A percentile compares a stretch with the other conserved stretches of the same genome.
phyloP scores from a whole-genome alignment of 2,329 filamentous ascomycete species.

The Stachybotrys chartarum region DNA sequence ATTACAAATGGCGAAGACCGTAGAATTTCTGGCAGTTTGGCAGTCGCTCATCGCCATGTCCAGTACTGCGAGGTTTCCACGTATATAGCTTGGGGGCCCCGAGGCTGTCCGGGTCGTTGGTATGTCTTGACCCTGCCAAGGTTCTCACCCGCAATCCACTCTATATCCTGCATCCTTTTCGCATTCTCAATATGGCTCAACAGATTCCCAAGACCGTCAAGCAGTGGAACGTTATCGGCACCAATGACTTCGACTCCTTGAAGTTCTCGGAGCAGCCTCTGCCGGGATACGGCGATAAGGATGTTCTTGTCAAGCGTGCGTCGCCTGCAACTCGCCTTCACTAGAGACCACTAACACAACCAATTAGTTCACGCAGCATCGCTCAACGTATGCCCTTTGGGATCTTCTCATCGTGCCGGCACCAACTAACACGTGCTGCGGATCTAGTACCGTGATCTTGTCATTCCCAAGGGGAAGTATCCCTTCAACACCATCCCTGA shows the following conservation, averaged over 20 bases:
- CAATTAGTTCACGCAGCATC: conserved; percentile 38
- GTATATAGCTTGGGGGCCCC: not conserved
- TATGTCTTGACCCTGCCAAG: not conserved
- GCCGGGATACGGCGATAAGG: conserved; percentile 58
- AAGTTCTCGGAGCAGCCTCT: conserved; percentile 47
- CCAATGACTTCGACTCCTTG: conserved; percentile 51
- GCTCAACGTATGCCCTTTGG: conserved; percentile 32
- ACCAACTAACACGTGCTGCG: not conserved
- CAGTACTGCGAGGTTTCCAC: not conserved
- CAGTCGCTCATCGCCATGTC: not conserved
- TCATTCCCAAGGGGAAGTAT: conserved; percentile 42
- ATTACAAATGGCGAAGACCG: not conserved
- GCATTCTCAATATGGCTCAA: conserved; percentile 13
- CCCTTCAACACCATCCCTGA: conserved; percentile 33
- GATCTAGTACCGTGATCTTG: conserved; percentile 40
- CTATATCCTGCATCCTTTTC: conserved; percentile 1
- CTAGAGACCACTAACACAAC: not conserved
- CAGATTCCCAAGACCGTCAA: conserved; percentile 35
- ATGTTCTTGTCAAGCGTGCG: conserved; percentile 60
- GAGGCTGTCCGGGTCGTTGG: not conserved
- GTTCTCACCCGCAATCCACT: not conserved
- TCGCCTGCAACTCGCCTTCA: not conserved
- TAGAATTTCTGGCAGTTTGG: not conserved
- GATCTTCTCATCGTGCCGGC: not conserved
- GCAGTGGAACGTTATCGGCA: conserved; percentile 49